phyloP scores from a whole-genome alignment of 805 yeast genomes.

The Candida mattraensis region DNA sequence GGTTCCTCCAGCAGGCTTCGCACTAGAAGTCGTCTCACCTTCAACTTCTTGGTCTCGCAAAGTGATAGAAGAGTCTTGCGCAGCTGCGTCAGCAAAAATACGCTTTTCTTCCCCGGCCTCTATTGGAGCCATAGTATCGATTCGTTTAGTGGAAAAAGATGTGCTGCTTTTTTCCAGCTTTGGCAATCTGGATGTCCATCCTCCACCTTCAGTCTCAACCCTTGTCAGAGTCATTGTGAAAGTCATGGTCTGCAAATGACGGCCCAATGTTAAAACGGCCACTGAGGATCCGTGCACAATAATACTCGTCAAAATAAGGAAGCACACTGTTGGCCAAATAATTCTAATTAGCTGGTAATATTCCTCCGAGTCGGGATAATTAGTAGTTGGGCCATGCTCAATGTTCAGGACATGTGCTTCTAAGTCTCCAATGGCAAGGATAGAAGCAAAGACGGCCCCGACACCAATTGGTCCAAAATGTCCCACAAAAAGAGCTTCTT shows the following conservation, averaged over 20 bases:
- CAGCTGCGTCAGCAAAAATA: constrained; percentile 1
- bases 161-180: constrained; percentile 69
- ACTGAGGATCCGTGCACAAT: constrained; percentile 64
- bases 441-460: constrained; percentile 38
- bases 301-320: constrained; percentile 53
- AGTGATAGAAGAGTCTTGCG: constrained; percentile 6
- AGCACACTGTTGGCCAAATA: constrained; percentile 54
- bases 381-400: constrained; percentile 34
- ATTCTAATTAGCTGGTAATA: constrained; percentile 34
- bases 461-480: constrained; percentile 77
- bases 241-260: constrained; percentile 86
- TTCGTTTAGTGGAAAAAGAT: constrained; percentile 77
- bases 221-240: constrained; percentile 87
- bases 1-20: constrained; percentile 75
- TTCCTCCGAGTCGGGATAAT: constrained; percentile 29
- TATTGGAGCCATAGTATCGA: constrained; percentile 61
- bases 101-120: constrained; percentile 11
- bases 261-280: constrained; percentile 67
- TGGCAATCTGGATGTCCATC: constrained; percentile 91
- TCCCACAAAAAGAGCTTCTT: constrained; percentile 70
- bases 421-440: constrained; percentile 34
- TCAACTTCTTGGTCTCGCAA: too few relatives aligned
- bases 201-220: constrained; percentile 62
- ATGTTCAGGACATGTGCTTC: constrained; percentile 38
- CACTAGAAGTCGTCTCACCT: constrained; percentile 35